phyloP scores from a whole-genome alignment of 352 stramenopile species.

The Phytopythium kandeliae region DNA sequence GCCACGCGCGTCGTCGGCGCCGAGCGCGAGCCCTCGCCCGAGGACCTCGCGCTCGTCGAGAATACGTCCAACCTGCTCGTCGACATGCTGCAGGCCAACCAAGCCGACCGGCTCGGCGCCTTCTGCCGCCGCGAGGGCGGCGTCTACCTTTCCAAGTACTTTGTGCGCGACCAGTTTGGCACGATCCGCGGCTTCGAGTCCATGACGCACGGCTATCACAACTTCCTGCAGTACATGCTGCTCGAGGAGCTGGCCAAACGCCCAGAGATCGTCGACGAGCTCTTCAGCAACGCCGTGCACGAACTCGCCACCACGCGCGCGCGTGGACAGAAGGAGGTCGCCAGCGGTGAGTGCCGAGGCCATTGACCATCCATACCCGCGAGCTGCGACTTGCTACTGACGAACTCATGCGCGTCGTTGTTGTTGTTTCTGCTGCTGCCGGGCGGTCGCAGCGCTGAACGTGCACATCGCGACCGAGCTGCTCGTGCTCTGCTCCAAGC shows the following conservation, averaged over 20 bases:
- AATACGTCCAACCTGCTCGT: constrained; percentile 77
- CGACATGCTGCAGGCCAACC: constrained; percentile 85
- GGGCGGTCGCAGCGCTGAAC: constrained; percentile 29
- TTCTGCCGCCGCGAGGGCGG: constrained; percentile 78
- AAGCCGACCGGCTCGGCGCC: constrained; percentile 74
- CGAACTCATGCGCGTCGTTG: not conserved
- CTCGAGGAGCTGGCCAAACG: constrained; percentile 82
- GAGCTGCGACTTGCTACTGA: not conserved
- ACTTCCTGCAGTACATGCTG: constrained; percentile 88
- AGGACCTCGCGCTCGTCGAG: constrained; percentile 56
- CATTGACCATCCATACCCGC: no score
- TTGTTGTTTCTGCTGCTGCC: not conserved
- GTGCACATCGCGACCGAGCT: constrained; percentile 75
- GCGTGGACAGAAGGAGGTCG: constrained; percentile 40
- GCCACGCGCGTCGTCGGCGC: constrained; percentile 29
- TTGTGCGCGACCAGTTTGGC: constrained; percentile 85
- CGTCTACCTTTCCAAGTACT: constrained; percentile 86
- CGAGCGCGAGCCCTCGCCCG: constrained; percentile 13
- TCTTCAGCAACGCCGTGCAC: constrained; percentile 63
- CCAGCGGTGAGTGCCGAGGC: constrained; percentile 34
- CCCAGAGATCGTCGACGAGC: constrained; percentile 46
- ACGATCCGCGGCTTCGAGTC: constrained; percentile 85
- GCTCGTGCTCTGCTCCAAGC: constrained; percentile 54
- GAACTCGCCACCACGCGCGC: constrained; percentile 53
- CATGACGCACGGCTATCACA: constrained; percentile 88